Percentiles rank a stretch among this genome's conserved stretches.
Evolutionary conservation across 2,329 filamentous ascomycete genomes (phyloP).

Genomic region (Chalaropsis thielavioides): DNA sequence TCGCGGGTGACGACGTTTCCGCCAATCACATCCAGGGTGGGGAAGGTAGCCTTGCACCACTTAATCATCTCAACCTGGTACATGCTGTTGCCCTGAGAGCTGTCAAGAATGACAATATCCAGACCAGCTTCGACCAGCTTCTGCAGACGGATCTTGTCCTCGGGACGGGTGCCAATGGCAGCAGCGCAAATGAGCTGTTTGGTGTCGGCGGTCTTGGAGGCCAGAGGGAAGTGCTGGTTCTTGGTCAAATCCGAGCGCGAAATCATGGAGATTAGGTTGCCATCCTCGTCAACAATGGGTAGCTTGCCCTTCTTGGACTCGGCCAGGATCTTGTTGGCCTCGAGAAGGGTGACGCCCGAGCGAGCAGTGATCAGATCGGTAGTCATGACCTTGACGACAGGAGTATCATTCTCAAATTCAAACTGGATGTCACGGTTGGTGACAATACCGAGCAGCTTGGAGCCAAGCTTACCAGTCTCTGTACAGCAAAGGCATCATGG

Average conservation of each 20-base stretch:
- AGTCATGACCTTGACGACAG: constrained; percentile 86
- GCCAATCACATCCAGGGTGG: constrained; percentile 81
- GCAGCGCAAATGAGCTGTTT: constrained; percentile 96
- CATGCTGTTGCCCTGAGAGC: constrained; percentile 94
- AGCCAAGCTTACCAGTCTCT: constrained; percentile 88
- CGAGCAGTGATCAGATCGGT: constrained; percentile 82
- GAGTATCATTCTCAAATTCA: constrained; percentile 56
- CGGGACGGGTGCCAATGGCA: constrained; percentile 84
- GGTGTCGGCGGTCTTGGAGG: constrained; percentile 88
- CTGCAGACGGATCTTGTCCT: constrained; percentile 75
- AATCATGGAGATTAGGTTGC: constrained; percentile 82
- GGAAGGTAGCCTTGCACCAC: constrained; percentile 80
- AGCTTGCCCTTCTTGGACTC: constrained; percentile 98
- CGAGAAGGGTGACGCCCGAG: constrained; percentile 64
- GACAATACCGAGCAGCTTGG: constrained; percentile 92
- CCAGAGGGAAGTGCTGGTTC: constrained; percentile 92
- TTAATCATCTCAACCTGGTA: constrained; percentile 98
- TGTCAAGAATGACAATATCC: constrained; percentile 90
- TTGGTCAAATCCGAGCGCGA: constrained; percentile 94
- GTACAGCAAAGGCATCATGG: constrained; percentile 17
- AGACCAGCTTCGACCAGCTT: constrained; percentile 88
- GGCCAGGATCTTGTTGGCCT: constrained; percentile 86
- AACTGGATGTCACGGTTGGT: constrained; percentile 98
- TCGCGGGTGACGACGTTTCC: constrained; percentile 97
- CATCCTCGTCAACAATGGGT: constrained; percentile 70